Evolutionary conservation across 1,284 basidiomycete species (phyloP).

Genomic region (Abortiporus biennis): DNA sequence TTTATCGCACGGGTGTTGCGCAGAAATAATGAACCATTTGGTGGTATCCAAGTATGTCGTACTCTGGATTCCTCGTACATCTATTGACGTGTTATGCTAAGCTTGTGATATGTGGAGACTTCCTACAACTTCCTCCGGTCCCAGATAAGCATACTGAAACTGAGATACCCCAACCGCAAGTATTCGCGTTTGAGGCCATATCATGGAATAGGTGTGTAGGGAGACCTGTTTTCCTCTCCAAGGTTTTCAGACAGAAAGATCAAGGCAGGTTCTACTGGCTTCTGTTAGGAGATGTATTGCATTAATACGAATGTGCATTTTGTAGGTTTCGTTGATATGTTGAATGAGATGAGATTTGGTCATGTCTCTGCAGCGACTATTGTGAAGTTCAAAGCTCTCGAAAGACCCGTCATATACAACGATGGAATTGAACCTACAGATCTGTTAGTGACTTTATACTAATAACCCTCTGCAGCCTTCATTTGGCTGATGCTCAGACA

Average conservation of each 20-base stretch:
- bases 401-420: constrained; percentile 51
- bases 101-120: constrained; percentile 71
- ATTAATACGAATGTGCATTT: background rate
- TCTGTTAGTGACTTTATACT: constrained; percentile 38
- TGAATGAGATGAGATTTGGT: constrained; percentile 67
- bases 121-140: constrained; percentile 77
- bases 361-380: constrained; percentile 38
- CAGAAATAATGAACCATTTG: constrained; percentile 49
- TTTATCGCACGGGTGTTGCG: constrained; percentile 46
- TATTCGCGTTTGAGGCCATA: constrained; percentile 63
- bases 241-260: constrained; percentile 38
- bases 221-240: constrained; percentile 27
- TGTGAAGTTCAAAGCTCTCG: constrained; percentile 50
- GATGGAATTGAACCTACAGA: constrained; percentile 82
- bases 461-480: background rate
- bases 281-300: background rate
- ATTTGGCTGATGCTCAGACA: no score
- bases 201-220: constrained; percentile 48
- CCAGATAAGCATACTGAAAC: constrained; percentile 35
- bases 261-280: constrained; percentile 39
- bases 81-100: constrained; percentile 20
- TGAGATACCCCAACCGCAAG: constrained; percentile 25
- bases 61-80: constrained; percentile 10
- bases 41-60: constrained; percentile 63
- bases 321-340: constrained; percentile 59